Evolutionary conservation across 768 basidiomycete genomes (phyloP), one percentile per base, ranked within the genome.

Genomic region (Trametes villosa): DNA sequence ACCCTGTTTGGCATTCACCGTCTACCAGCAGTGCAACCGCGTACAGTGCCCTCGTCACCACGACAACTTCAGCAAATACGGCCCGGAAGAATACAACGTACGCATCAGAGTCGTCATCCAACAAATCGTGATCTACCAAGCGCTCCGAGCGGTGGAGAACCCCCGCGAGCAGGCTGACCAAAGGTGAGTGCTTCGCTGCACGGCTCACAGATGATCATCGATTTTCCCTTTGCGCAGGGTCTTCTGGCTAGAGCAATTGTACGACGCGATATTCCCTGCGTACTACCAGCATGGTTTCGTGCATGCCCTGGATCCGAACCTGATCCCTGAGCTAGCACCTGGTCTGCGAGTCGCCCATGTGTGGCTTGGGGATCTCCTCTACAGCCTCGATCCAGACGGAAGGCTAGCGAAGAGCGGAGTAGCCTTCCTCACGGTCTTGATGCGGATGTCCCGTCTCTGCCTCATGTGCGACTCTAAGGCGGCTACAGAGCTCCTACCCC

Each of bases 211-310:
- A 45, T 22, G 22, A 45, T 26, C 7, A 9, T 24, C 20, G 13
- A n/a, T n/a, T n/a, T n/a, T n/a, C n/a, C 13, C 26, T n/a, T 41
- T 52, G 31, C 31, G 13, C 29, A 50, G 45, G 20, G 38, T 30
- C 27, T 26, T 46, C 44, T 84, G 82, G 80, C 70, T 86, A 9
- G 65, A 63, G 4, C 75, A 72, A 27, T 69, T 88, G 0, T 81
- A 85, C 53, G 79, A 83, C 20, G 76, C 79, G 1, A 50, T 87
- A 7, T 75, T 79, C 59, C 86, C 87, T 3, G 68, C 80, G 0
- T 75, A 69, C 48, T 71, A 80, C 55, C 56, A 68, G n/a, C 72
- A 85, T 44, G 88, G 86, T 5, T 77, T 80, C 0, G 53, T 68
- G 0, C 68, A 76, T 0, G 63, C 72, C 45, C 68, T 85, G 0